Percentiles rank a stretch among this genome's conserved stretches.
Evolutionary conservation across 257 asterid species (phyloP).

Genomic region (Gentiana dahurica): DNA sequence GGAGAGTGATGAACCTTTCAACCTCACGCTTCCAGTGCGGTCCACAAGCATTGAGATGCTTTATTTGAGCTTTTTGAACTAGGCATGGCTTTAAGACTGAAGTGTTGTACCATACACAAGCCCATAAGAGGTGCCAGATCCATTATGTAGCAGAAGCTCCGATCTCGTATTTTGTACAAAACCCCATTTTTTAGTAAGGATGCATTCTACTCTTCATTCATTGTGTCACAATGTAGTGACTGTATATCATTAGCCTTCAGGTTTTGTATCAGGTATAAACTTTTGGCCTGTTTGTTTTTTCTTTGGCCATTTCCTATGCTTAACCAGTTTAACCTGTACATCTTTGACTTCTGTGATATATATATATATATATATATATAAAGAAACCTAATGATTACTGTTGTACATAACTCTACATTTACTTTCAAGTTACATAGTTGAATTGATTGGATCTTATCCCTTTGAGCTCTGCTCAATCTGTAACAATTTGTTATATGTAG

Average conservation of each 20-base stretch:
- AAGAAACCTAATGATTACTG: too few species aligned
- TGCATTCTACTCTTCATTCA: background rate
- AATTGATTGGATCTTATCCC: too few species aligned
- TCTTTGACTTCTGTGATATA: background rate
- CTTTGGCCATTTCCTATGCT: background rate
- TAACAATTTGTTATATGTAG: too few species aligned
- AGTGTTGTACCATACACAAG: too few species aligned
- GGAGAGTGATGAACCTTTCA: background rate
- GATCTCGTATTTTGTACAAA: background rate
- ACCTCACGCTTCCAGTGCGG: background rate
- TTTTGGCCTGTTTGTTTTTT: background rate
- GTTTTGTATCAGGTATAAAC: background rate
- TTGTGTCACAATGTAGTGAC: background rate
- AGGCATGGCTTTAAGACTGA: too few species aligned
- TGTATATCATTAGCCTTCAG: constrained; percentile 3
- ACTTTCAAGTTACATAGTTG: too few species aligned
- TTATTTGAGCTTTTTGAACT: too few species aligned
- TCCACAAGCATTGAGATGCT: background rate
- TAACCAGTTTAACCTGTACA: background rate
- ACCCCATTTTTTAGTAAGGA: background rate
- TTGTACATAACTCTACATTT: too few species aligned
- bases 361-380: too few species aligned
- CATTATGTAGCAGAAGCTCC: background rate
- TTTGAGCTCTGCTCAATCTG: too few species aligned
- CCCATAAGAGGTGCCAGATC: background rate